These are phyloP conservation scores for Cyclotella atomus DNA, from an alignment of 108 stramenopile species.

Conservation along the genomic window DNA sequence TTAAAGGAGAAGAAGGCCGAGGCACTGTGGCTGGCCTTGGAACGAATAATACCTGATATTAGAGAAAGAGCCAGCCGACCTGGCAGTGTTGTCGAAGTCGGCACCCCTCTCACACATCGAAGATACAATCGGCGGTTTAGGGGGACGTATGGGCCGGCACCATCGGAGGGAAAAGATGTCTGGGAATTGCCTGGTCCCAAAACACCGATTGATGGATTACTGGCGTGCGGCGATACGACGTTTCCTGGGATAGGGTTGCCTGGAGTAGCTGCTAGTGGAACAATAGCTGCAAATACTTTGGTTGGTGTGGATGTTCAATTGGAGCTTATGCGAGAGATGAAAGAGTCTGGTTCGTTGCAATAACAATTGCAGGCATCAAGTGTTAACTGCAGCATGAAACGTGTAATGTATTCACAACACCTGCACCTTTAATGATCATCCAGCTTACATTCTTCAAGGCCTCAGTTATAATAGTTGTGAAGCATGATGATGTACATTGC, in stretches of 20 bases:
- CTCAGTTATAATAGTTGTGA: too few species aligned
- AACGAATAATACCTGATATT: conserved; percentile 88
- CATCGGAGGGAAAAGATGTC: conserved; percentile 55
- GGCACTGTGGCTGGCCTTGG: conserved; percentile 86
- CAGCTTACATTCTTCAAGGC: too few species aligned
- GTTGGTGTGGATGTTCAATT: conserved; percentile 54
- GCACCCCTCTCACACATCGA: conserved; percentile 89
- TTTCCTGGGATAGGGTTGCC: conserved; percentile 83
- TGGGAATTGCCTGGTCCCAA: conserved; percentile 64
- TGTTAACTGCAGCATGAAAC: too few species aligned
- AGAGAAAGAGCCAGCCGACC: conserved; percentile 66
- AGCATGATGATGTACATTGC: too few species aligned
- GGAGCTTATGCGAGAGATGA: conserved; percentile 59
- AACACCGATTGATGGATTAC: conserved; percentile 61
- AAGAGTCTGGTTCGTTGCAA: conserved; percentile 62
- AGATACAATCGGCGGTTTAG: conserved; percentile 79
- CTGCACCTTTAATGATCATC: too few species aligned
- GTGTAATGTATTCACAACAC: too few species aligned
- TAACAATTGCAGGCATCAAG: conserved; percentile 30
- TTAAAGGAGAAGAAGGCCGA: conserved; percentile 82
- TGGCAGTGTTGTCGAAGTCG: conserved; percentile 65
- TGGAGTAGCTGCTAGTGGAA: conserved; percentile 80
- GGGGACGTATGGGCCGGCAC: conserved; percentile 88
- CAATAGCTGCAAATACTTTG: conserved; percentile 84
- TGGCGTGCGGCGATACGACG: conserved; percentile 73